These are phyloP conservation scores for Colletotrichum kahawae DNA, from an alignment of 2,329 filamentous ascomycete genomes.

Conservation along the genomic window DNA sequence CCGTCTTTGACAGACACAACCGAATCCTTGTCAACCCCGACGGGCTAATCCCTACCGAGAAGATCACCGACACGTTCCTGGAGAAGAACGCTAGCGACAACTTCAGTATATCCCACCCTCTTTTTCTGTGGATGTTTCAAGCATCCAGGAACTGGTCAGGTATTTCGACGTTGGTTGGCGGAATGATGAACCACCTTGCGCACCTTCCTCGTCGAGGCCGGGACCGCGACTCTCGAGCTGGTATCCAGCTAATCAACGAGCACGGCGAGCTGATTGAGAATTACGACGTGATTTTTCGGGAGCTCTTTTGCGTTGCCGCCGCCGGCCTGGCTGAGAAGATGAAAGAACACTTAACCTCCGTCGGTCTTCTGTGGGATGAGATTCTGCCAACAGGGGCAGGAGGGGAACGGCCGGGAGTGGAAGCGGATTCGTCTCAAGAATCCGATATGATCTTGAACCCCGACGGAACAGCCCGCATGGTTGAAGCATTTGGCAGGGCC, in stretches of 20 bases:
- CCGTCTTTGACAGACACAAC: constrained; percentile 71
- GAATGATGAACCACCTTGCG: constrained; percentile 75
- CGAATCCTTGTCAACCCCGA: constrained; percentile 73
- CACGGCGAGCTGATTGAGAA: constrained; percentile 66
- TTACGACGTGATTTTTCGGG: constrained; percentile 79
- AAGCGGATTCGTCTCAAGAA: not conserved
- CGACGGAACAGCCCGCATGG: constrained; percentile 20
- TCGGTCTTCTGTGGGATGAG: constrained; percentile 78
- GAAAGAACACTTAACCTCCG: constrained; percentile 63
- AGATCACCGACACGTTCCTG: constrained; percentile 80
- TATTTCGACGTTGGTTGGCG: constrained; percentile 69
- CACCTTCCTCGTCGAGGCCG: constrained; percentile 45
- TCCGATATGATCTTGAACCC: not conserved
- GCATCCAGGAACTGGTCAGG: constrained; percentile 79
- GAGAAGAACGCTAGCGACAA: constrained; percentile 71
- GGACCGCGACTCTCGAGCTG: constrained; percentile 41
- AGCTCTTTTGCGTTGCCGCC: constrained; percentile 83
- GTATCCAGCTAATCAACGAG: constrained; percentile 53
- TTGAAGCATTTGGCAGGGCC: constrained; percentile 17
- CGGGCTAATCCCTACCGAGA: constrained; percentile 72
- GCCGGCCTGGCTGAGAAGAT: constrained; percentile 73
- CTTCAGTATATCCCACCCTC: constrained; percentile 76
- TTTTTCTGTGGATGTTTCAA: constrained; percentile 88
- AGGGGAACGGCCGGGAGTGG: constrained; percentile 24
- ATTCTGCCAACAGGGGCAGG: constrained; percentile 69